Base-by-base conservation (phyloP, 306 rosid genomes). In the Sechiopsis laciniata region DNA sequence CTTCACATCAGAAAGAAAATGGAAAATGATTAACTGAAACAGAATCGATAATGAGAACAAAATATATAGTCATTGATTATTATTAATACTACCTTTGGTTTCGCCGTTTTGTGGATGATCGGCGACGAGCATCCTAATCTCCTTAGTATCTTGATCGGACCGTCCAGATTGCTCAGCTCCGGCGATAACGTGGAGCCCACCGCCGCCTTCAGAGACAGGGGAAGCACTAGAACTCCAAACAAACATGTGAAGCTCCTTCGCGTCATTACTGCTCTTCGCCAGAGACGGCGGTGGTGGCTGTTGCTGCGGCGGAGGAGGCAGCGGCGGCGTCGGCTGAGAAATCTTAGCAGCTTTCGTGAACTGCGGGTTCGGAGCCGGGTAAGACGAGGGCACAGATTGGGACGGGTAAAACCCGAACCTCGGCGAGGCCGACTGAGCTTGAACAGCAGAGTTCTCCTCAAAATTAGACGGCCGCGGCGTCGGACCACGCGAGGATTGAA, bases 241-340 rank as follows among this genome's bases (percentile, higher is more conserved):
- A 13, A 89, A 91, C 97, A 91, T 89, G 78, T 91, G 97, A 6
- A 91, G 94, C 85, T 91, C 97, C 70, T 91, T 91, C 4, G 94
- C 96, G 22, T 91, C 96, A 20, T 88, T 91, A 12, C 72, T 71
- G 13, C 60, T 53, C 60, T 37, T 75, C 10, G 66, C 65, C 40
- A 68, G 84, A 8, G 74, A 70, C 24, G 32, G 56, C 20, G 8
- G 15, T 19, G 64, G 0, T 42, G 19, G 2, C 29, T 26, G 80
- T 42, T 65, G 86, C 8, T 26, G 79, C 17, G 62, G 87, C 64
- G 24, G 75, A 5, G 64, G 60, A 37, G 58, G 55, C 7, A 56
- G 83, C 11, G 74, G 59, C 5, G 74, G 58, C 0, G 74, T 42
- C 2, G 73, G 54, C 26, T 71, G 82, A 35, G 78, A 78, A 14